Conservation (phyloP, 352 stramenopile genomes). For the Pythium sukuiense region DNA sequence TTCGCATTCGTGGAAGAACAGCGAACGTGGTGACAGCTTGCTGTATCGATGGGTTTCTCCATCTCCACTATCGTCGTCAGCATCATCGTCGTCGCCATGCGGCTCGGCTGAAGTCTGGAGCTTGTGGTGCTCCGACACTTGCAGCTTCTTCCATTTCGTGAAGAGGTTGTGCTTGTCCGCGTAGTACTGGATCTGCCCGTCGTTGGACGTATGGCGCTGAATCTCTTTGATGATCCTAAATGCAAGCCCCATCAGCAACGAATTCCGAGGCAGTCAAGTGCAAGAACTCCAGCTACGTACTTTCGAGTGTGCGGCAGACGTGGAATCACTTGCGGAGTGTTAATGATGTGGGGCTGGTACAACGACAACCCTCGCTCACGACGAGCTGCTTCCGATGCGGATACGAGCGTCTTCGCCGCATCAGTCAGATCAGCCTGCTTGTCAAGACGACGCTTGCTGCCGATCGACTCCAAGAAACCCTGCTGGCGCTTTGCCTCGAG, state of each 20-base stretch:
- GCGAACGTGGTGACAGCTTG: constrained; percentile 56
- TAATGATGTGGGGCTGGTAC: constrained; percentile 33
- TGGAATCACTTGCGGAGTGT: constrained; percentile 45
- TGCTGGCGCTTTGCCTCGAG: constrained; percentile 29
- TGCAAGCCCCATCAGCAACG: background rate
- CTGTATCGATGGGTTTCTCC: constrained; percentile 22
- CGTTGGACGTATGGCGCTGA: constrained; percentile 47
- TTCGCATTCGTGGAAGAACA: constrained; percentile 69
- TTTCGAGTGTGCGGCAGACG: constrained; percentile 61
- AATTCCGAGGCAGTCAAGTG: background rate
- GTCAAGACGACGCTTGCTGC: constrained; percentile 5
- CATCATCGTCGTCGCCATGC: constrained; percentile 12
- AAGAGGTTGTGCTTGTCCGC: constrained; percentile 74
- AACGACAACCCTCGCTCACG: constrained; percentile 28
- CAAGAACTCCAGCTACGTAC: constrained; percentile 30
- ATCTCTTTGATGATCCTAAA: constrained; percentile 62
- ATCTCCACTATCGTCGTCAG: constrained; percentile 5
- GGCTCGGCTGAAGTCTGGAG: background rate
- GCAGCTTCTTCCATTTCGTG: constrained; percentile 71
- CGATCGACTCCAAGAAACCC: constrained; percentile 18
- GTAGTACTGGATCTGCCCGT: constrained; percentile 69
- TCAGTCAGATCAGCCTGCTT: background rate
- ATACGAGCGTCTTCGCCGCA: background rate
- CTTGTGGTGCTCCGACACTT: constrained; percentile 57
- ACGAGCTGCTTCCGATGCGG: background rate